phyloP scores from a whole-genome alignment of 2,329 filamentous ascomycete genomes.

The Penicillium expansum region DNA sequence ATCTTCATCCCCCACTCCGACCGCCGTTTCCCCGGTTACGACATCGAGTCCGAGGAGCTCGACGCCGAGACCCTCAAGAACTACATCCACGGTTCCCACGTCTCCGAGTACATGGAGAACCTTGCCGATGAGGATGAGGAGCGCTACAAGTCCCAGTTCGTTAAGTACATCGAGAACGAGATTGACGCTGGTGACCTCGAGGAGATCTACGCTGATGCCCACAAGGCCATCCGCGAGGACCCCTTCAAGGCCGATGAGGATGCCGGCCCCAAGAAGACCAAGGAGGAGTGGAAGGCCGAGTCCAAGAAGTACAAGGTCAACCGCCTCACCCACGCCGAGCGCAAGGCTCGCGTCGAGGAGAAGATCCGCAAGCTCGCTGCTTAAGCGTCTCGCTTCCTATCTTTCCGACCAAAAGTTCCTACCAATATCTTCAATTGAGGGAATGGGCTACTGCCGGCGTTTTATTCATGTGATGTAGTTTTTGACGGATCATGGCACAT shows the following conservation, averaged over 20 bases:
- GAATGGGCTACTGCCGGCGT: slow-evolving; percentile 27
- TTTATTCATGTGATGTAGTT: slow-evolving; percentile 27
- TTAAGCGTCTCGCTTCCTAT: slow-evolving; percentile 34
- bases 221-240: slow-evolving; percentile 95
- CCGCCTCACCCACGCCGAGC: slow-evolving; percentile 83
- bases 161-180: slow-evolving; percentile 95
- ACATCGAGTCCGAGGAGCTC: slow-evolving; percentile 96
- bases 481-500: slow-evolving; percentile 32
- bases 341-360: slow-evolving; percentile 76
- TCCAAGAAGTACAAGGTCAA: slow-evolving; percentile 78
- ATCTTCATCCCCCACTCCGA: slow-evolving; percentile 97
- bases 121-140: slow-evolving; percentile 99
- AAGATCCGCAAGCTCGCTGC: slow-evolving; percentile 77
- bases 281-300: slow-evolving; percentile 96
- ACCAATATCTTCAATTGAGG: slow-evolving; percentile 24
- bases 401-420: slow-evolving; percentile 25
- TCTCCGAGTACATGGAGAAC: slow-evolving; percentile 99
- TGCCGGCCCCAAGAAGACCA: slow-evolving; percentile 83
- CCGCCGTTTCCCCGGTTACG: slow-evolving; percentile 99
- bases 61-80: slow-evolving; percentile 95
- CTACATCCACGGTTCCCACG: slow-evolving; percentile 98
- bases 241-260: slow-evolving; percentile 88
- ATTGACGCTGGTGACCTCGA: slow-evolving; percentile 94
- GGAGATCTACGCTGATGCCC: slow-evolving; percentile 92
- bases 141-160: slow-evolving; percentile 98